Evolutionary conservation across 805 yeast species (phyloP).

Genomic region (Candida berthetii): DNA sequence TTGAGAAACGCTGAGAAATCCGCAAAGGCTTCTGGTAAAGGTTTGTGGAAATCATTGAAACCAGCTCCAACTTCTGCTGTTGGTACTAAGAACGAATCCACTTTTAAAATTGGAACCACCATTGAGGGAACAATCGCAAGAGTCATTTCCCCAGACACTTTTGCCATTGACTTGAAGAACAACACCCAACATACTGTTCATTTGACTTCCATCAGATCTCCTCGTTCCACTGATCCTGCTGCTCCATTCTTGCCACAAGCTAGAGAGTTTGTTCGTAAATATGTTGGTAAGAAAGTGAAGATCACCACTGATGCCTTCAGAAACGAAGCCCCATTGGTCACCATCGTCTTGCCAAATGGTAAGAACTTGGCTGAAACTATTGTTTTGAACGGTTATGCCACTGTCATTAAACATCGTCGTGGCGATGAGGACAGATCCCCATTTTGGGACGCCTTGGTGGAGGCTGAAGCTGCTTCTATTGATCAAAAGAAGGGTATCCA

Average conservation of each 20-base stretch:
- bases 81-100: slow-evolving; percentile 17
- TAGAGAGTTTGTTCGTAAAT: slow-evolving; percentile 67
- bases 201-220: slow-evolving; percentile 70
- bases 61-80: slow-evolving; percentile 16
- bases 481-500: slow-evolving; percentile 57
- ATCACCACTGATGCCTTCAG: slow-evolving; percentile 60
- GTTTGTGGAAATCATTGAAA: slow-evolving; percentile 42
- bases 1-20: slow-evolving; percentile 60
- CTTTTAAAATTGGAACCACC: slow-evolving; percentile 37
- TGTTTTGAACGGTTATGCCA: slow-evolving; percentile 63
- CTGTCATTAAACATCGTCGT: slow-evolving; percentile 74
- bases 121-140: slow-evolving; percentile 51
- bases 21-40: slow-evolving; percentile 51
- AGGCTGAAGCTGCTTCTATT: slow-evolving; percentile 57
- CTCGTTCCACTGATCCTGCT: slow-evolving; percentile 55
- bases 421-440: slow-evolving; percentile 66
- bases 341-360: slow-evolving; percentile 44
- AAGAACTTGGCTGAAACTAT: slow-evolving; percentile 55
- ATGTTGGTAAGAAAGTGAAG: slow-evolving; percentile 67
- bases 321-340: slow-evolving; percentile 63
- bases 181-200: slow-evolving; percentile 54
- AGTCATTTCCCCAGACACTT: slow-evolving; percentile 64
- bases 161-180: slow-evolving; percentile 43
- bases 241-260: slow-evolving; percentile 58
- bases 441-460: slow-evolving; percentile 73